Percentiles rank a stretch among this genome's conserved stretches.
Conservation (phyloP, 2,329 filamentous ascomycete genomes). For the Teratosphaeriaceae sp. region DNA sequence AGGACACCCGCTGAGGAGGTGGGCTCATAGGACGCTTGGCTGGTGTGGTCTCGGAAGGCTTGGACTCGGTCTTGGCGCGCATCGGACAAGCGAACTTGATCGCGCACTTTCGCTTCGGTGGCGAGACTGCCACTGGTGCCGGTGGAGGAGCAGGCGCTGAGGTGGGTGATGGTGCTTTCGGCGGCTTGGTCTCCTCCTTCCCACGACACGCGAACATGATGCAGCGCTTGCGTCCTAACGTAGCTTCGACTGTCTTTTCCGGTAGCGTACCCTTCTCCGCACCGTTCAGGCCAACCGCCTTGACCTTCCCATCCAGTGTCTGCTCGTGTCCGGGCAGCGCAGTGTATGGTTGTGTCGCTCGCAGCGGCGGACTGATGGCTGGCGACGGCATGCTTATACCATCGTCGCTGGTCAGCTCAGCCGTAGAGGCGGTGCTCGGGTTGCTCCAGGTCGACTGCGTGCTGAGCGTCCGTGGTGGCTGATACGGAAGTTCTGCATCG, state of each 20-base stretch:
- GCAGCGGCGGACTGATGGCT: slow-evolving; percentile 74
- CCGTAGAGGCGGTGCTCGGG: slow-evolving; percentile 72
- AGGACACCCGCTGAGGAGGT: slow-evolving; percentile 26
- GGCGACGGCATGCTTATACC: slow-evolving; percentile 70
- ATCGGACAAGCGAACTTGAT: slow-evolving; percentile 72
- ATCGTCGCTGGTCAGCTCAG: slow-evolving; percentile 91
- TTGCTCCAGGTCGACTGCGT: slow-evolving; percentile 69
- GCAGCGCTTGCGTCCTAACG: slow-evolving; percentile 70
- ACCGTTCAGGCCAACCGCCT: slow-evolving; percentile 33
- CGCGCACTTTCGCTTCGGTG: slow-evolving; percentile 49
- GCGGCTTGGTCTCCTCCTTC: slow-evolving; percentile 49
- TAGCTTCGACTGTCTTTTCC: slow-evolving; percentile 56
- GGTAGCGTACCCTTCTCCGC: slow-evolving; percentile 19
- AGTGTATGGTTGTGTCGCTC: slow-evolving; percentile 44
- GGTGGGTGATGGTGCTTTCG: slow-evolving; percentile 31
- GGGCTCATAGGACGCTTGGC: slow-evolving; percentile 34
- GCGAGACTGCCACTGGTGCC: slow-evolving; percentile 25
- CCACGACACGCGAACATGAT: slow-evolving; percentile 86
- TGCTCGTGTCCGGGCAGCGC: slow-evolving; percentile 34
- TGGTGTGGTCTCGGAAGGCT: slow-evolving; percentile 20
- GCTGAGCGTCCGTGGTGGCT: slow-evolving; percentile 38
- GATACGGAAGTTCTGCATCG: slow-evolving; percentile 30
- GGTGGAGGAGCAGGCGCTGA: slow-evolving; percentile 25
- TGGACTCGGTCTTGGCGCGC: slow-evolving; percentile 37
- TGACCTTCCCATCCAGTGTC: slow-evolving; percentile 30